A percentile compares a stretch with the other conserved stretches of the same genome.
Evolutionary conservation across 2,329 filamentous ascomycete species (phyloP).

Genomic region (Fusarium sp.): DNA sequence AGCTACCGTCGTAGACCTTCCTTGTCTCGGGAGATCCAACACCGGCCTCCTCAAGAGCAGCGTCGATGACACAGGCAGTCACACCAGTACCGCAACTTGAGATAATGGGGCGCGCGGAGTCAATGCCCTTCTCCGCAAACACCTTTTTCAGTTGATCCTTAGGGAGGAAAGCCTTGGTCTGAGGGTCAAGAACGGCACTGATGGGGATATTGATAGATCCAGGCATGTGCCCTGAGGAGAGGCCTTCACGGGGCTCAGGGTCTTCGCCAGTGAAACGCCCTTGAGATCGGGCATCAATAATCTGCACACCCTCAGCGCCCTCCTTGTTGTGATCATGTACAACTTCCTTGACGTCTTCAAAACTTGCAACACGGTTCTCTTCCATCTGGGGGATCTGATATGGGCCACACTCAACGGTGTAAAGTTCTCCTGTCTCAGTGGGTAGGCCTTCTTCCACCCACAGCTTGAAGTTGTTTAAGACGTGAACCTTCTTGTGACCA

Average conservation of each 20-base stretch:
- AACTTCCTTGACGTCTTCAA: slow-evolving; percentile 84
- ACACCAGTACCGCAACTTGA: slow-evolving; percentile 94
- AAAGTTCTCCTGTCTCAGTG: slow-evolving; percentile 82
- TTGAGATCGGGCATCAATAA: slow-evolving; percentile 85
- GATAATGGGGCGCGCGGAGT: slow-evolving; percentile 84
- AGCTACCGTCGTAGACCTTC: slow-evolving; percentile 93
- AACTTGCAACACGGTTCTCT: slow-evolving; percentile 77
- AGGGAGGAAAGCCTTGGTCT: slow-evolving; percentile 84
- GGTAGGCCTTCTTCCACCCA: slow-evolving; percentile 89
- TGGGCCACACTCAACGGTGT: slow-evolving; percentile 73
- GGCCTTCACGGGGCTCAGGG: slow-evolving; percentile 86
- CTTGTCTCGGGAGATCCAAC: slow-evolving; percentile 76
- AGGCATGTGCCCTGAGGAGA: slow-evolving; percentile 93
- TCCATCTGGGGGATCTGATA: slow-evolving; percentile 75
- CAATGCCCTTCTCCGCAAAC: slow-evolving; percentile 83
- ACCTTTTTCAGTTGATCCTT: slow-evolving; percentile 78
- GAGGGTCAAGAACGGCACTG: slow-evolving; percentile 81
- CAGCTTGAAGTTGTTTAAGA: slow-evolving; percentile 95
- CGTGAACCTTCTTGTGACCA: slow-evolving; percentile 87
- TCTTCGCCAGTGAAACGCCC: slow-evolving; percentile 86
- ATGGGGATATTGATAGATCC: slow-evolving; percentile 88
- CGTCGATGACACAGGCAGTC: slow-evolving; percentile 90
- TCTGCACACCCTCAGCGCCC: slow-evolving; percentile 84
- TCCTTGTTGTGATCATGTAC: slow-evolving; percentile 84
- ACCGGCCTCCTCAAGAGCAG: slow-evolving; percentile 83